Evolutionary conservation across 1,284 basidiomycete species (phyloP), one percentile per base, ranked within the genome.

Genomic region (Anthracocystis panici-leucophaei): DNA sequence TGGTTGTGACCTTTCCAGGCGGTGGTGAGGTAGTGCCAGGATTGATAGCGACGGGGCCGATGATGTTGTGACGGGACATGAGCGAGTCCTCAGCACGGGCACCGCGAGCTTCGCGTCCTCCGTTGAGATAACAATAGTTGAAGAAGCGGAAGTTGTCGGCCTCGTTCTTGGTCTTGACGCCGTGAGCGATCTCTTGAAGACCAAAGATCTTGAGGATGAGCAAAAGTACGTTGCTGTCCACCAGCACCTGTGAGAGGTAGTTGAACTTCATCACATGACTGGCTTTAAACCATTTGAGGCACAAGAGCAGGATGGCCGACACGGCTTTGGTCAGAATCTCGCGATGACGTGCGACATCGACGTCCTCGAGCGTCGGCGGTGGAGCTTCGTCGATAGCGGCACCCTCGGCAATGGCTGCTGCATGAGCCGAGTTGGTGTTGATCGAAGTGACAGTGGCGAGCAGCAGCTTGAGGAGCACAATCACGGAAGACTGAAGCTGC

Each of bases 131-230:
- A 84, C 96, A 97, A 83, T 94, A 99, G 51, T 91, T 92, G 90
- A 99, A 99, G 88, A 99, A 97, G 86, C 94, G 95, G 59, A 77
- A 48, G 60, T 73, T 92, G 5, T 92, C 91, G 23, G 91, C 91
- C 82, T 99, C 96, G 51, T 94, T 93, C 85, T 92, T 94, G 14
- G 93, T 91, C 49, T 93, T 89, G 27, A 99, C 91, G 8, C 91
- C 90, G 16, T 89, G 89, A 0, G 92, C 89, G 6, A 97, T 91
- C 83, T 99, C 97, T 85, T 96, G 94, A 75, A 98, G 86, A 12
- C 95, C 95, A 86, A 99, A 98, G 91, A 98, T 97, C 88, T 99
- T 99, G 82, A 99, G 87, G 56, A 99, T 93, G 27, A 99, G 89
- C 35, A 99, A 87, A 5, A 98, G 87, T 82, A 95, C 97, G 83